Conservation (phyloP, 257 asterid species). For the Solanum pinnatisectum region DNA sequence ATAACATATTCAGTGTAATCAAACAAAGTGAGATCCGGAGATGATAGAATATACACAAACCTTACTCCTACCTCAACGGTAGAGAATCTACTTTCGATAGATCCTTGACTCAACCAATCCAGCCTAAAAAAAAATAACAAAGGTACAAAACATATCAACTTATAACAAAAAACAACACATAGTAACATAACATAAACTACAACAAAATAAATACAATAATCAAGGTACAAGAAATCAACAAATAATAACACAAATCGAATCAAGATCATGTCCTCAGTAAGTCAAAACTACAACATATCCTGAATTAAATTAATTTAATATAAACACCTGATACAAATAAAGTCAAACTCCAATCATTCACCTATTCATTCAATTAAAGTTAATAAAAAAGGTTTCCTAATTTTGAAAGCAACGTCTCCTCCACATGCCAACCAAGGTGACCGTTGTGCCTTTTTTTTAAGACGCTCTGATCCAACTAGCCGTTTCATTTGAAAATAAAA, state of each 20-base stretch:
- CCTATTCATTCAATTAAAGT: neutral
- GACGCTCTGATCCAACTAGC: conserved; percentile 48
- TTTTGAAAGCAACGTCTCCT: conserved; percentile 11
- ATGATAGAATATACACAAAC: rapidly evolving
- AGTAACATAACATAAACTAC: too few relatives aligned
- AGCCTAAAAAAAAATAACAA: neutral
- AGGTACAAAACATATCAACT: too few relatives aligned
- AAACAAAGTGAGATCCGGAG: neutral
- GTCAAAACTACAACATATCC: rapidly evolving
- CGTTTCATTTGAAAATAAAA: conserved; percentile 65
- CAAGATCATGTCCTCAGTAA: neutral
- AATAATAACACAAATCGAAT: neutral
- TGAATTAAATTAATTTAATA: neutral
- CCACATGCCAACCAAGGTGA: conserved; percentile 45
- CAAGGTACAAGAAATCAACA: neutral
- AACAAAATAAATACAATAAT: neutral
- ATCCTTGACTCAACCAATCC: neutral
- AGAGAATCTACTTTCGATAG: rapidly evolving
- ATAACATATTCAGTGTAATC: neutral
- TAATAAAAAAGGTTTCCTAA: neutral
- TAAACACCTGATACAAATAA: neutral
- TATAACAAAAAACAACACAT: neutral
- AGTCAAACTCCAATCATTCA: neutral
- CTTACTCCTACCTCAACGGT: neutral
- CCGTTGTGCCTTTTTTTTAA: conserved; percentile 33